Evolutionary conservation across 2,329 filamentous ascomycete species (phyloP).

Genomic region (Coniochaeta sp.): DNA sequence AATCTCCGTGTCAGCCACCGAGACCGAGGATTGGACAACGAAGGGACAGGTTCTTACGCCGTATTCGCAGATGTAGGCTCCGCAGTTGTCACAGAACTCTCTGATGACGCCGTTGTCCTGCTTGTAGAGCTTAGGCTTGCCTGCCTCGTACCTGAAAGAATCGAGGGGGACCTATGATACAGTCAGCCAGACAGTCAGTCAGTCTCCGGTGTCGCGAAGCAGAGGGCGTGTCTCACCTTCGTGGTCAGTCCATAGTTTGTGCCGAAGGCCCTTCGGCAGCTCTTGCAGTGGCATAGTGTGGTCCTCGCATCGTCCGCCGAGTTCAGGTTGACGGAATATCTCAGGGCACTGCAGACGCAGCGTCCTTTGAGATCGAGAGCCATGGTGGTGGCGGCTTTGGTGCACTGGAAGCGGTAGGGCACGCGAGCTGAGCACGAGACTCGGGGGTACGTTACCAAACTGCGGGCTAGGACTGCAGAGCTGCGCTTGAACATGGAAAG

Average conservation of each 20-base stretch:
- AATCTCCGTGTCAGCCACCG: neutral
- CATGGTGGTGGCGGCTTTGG: slow-evolving; percentile 4
- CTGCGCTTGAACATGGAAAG: neutral
- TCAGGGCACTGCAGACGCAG: slow-evolving; percentile 17
- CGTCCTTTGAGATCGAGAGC: slow-evolving; percentile 9
- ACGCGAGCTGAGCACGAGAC: neutral
- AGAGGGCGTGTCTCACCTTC: slow-evolving; percentile 10
- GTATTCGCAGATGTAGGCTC: slow-evolving; percentile 25
- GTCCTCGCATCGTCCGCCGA: slow-evolving; percentile 19
- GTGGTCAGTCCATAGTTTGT: slow-evolving; percentile 25
- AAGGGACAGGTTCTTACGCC: slow-evolving; percentile 13
- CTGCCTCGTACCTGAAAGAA: slow-evolving; percentile 17
- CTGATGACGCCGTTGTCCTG: slow-evolving; percentile 23
- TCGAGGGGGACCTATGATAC: slow-evolving; percentile 15
- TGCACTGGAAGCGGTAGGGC: neutral
- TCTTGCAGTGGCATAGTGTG: slow-evolving; percentile 24
- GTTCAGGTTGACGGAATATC: slow-evolving; percentile 17
- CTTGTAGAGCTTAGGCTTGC: slow-evolving; percentile 18
- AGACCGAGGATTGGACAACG: neutral
- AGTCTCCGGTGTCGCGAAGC: neutral
- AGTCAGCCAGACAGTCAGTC: neutral
- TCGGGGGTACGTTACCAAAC: neutral
- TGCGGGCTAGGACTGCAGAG: neutral
- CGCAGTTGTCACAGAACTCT: slow-evolving; percentile 23
- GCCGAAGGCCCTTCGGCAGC: slow-evolving; percentile 24